Evolutionary conservation across 495 filamentous ascomycete genomes (phyloP), one percentile per base, ranked within the genome.

Genomic region (Penicillium ochrochloron): DNA sequence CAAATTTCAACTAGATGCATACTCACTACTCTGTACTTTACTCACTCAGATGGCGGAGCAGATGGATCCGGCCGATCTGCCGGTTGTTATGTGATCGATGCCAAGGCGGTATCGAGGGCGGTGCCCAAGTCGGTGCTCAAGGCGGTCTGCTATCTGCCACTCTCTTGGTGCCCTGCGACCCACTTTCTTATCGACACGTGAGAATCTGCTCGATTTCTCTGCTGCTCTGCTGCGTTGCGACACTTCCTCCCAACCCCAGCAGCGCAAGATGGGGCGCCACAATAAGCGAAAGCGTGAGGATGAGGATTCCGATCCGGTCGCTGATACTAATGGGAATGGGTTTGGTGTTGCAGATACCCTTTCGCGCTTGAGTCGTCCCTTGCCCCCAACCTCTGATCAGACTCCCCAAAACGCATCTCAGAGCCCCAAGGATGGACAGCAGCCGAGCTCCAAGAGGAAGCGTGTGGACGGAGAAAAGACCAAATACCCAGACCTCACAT

Each of bases 401-500:
- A 27, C 60, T 15, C 44, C 46, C 21, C 35, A 62, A 33, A 48
- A 57, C 19, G 17, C 61, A 46, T 50, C 51, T 21, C 69, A 73
- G 2, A 39, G 58, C 31, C 46, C 57, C 17, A 77, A 82, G 21
- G 72, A 74, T 31, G 66, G 69, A 27, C 61, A 61, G 12, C 12
- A 65, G 39, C 60, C 21, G 48, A 60, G 64, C 19, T 34, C 71
- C 12, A 62, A 72, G 21, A 80, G 76, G 60, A 79, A 78, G 69
- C 68, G 71, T n/a, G 68, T 76, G 0, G 78, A 83, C 55, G 79
- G 79, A 4, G 79, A 92, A 76, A 92, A 89, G 74, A 82, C 70
- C 23, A 90, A 90, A 66, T 95, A 95, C 73, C 93, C 94, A 8
- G 79, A 83, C 48, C 84, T 97, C 52, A 83, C 79, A 8, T 89